Base-by-base conservation (phyloP, 2,329 filamentous ascomycete genomes). In the Penicillium sp. region DNA sequence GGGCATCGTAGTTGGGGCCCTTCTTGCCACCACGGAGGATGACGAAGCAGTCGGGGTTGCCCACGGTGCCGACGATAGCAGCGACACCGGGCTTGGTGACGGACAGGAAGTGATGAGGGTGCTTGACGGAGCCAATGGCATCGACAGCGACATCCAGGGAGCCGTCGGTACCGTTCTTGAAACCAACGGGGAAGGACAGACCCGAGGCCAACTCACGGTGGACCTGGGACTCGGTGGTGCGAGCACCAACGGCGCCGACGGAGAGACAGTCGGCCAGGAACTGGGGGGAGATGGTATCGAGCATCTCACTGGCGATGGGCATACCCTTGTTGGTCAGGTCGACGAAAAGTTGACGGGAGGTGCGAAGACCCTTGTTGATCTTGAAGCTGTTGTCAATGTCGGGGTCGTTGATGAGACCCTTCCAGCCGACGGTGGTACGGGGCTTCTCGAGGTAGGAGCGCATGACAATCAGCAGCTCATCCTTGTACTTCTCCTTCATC, bases 111-210 rank as follows among this genome's bases (percentile, higher is more conserved):
- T 96, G 91, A 72, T 98, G 93, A 8, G 73, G 72, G 61, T 75
- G 69, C 45, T 67, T 64, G 6, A 73, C 72, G 22, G 87, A 84
- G 52, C 91, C 93, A 67, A 97, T 96, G 31, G 93, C 93, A 68
- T 98, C 93, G 62, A 97, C 94, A 17, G 91, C 90, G 19, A 97
- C 90, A 24, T 82, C 83, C 49, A 98, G 76, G 61, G 85, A 88
- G 37, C 93, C 93, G 64, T 98, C 93, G 22, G 93, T 98, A 54
- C 93, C 93, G 72, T 98, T 98, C 82, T 98, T 98, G 85, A 96
- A 98, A 52, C 93, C 93, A 58, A 98, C 90, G 21, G 93, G 93
- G 84, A 96, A 97, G 51, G 88, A 95, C 47, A 97, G 79, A 61
- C 93, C 93, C 24, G 87, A 94, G 5, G 93, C 93, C 55, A 98